Percentiles rank a stretch among this genome's conserved stretches.
These are phyloP conservation scores for Hypomontagnella submonticulosa DNA, from an alignment of 495 filamentous ascomycete genomes.

Conservation along the genomic window DNA sequence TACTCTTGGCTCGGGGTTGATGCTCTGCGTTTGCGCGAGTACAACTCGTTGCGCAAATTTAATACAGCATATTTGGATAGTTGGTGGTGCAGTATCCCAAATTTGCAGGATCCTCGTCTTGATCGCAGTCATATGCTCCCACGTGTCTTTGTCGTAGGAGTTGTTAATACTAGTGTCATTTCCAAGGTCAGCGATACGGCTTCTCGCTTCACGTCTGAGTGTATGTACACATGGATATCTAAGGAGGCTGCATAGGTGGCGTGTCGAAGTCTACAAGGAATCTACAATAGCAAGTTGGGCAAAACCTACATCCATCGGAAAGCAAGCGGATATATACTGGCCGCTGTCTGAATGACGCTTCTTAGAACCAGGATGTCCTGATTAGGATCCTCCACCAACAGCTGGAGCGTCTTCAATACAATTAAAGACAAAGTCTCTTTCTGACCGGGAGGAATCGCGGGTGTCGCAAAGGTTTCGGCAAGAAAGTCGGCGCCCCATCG, in stretches of 20 bases:
- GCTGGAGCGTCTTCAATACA: constrained; percentile 78
- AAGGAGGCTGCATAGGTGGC: constrained; percentile 22
- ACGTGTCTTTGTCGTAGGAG: constrained; percentile 77
- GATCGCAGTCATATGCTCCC: constrained; percentile 88
- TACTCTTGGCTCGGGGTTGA: constrained; percentile 87
- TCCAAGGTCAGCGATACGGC: constrained; percentile 47
- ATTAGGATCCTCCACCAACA: constrained; percentile 75
- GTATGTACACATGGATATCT: constrained; percentile 20
- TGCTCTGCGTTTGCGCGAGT: constrained; percentile 86
- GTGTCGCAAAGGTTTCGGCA: constrained; percentile 93
- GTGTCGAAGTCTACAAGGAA: constrained; percentile 40
- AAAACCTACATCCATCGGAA: constrained; percentile 91
- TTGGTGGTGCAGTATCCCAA: constrained; percentile 83
- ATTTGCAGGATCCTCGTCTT: constrained; percentile 87
- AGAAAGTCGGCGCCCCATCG: constrained; percentile 98
- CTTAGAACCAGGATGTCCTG: constrained; percentile 82
- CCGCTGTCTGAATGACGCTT: constrained; percentile 82
- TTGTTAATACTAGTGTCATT: constrained; percentile 76
- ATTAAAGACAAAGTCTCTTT: constrained; percentile 79
- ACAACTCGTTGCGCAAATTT: constrained; percentile 96
- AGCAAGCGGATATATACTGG: constrained; percentile 90
- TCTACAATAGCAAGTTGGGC: constrained; percentile 41
- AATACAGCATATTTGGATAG: constrained; percentile 91
- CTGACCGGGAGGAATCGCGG: constrained; percentile 72
- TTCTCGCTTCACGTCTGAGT: constrained; percentile 30